phyloP scores from a whole-genome alignment of 768 basidiomycete species.

The Leucocoprinus sp. region DNA sequence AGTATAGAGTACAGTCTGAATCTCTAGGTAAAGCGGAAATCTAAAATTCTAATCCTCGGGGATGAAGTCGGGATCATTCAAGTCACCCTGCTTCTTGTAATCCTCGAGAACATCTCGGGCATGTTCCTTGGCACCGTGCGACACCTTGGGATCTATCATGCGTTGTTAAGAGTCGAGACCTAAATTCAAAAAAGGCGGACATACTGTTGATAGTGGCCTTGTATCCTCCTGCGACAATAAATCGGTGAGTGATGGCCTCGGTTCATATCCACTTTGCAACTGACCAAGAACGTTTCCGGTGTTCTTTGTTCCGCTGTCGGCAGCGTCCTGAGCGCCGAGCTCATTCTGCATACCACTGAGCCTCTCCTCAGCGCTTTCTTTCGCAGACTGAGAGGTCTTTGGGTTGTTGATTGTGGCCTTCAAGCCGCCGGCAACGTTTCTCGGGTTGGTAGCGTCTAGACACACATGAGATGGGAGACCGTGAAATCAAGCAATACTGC shows the following conservation, averaged over 20 bases:
- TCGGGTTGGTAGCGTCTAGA: conserved; percentile 22
- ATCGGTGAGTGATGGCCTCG: too few relatives aligned
- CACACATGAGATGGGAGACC: not conserved
- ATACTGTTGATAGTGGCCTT: conserved; percentile 11
- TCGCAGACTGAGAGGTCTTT: conserved; percentile 39
- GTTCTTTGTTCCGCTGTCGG: conserved; percentile 18
- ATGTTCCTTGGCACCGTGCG: conserved; percentile 8
- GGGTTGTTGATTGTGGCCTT: conserved; percentile 43
- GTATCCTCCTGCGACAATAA: conserved; percentile 10
- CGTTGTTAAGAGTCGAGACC: not conserved
- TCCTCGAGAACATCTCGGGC: conserved; percentile 7
- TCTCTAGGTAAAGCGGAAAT: too few relatives aligned
- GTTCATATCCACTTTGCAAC: not conserved
- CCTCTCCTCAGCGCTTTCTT: conserved; percentile 31
- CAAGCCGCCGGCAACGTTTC: conserved; percentile 41
- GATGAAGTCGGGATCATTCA: not conserved
- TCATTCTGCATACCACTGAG: conserved; percentile 28
- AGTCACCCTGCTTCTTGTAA: not conserved
- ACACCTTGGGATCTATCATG: conserved; percentile 4
- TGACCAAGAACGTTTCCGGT: conserved; percentile 1
- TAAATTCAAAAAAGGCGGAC: not conserved
- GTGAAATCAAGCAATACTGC: not conserved
- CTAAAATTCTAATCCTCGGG: not conserved
- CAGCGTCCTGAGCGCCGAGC: conserved; percentile 13
- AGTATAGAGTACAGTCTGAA: too few relatives aligned